Evolutionary conservation across 148 eudicot genomes (phyloP), one percentile per base, ranked within the genome.

Genomic region (Talinum fruticosum): DNA sequence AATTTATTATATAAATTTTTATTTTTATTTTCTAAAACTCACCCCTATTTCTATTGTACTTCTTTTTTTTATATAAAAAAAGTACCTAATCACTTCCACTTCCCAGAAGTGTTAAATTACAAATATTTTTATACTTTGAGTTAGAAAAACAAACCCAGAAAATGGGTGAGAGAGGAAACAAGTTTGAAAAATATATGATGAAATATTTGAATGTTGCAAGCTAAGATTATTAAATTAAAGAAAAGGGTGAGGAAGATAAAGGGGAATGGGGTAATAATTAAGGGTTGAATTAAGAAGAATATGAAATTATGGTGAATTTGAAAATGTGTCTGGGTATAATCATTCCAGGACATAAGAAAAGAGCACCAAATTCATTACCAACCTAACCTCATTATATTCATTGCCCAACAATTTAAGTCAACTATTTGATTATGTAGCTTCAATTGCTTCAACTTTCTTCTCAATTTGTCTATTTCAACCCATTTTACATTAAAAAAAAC

Each of bases 261-360:
- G 64, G 64, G 26, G 64, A n/a, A 59, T 59, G n/a, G 26, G 64
- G 64, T n/a, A n/a, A 59, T 23, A 29, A 23, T 51, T 18, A 4
- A 1, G 57, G 23, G 4, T 49, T 51, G 57, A 19, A 51, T 15
- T 2, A 44, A 70, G 51, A 65, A 62, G 47, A 29, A 65, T 10
- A 59, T 5, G 26, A 44, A 57, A 75, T 65, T 41, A 75, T 65
- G 71, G 10, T 44, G 38, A 2, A 16, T 64, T 75, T 64, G 70
- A 64, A 64, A 28, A 38, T 64, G 19, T 64, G 71, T 75, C 78
- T 65, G 5, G 26, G 34, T 75, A 30, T 65, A 29, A 61, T 75
- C 69, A 37, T 35, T 19, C 28, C 29, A 5, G 8, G 37, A 73
- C 57, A 74, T n/a, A 5, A 59, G 24, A 18, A 67, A n/a, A 67